A percentile compares a stretch with the other conserved stretches of the same genome.
Conservation (phyloP, 202 grass and related monocot genomes). For the Elaeis oleifera region DNA sequence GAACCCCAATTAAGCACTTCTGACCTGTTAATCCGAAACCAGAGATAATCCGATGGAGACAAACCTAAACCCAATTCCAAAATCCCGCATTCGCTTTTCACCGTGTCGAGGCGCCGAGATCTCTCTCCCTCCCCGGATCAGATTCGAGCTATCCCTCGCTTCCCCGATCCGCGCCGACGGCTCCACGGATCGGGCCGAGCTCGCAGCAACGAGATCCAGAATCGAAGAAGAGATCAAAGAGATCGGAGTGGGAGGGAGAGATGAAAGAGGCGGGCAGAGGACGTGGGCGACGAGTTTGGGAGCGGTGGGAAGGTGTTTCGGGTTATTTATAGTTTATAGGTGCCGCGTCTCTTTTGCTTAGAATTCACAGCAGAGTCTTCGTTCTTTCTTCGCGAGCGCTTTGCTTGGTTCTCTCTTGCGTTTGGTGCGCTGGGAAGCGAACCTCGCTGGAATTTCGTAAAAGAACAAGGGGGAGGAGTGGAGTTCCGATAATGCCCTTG, state of each 20-base stretch:
- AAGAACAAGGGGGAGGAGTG: too few species aligned
- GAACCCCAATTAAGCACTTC: too few species aligned
- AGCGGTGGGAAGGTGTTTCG: background rate
- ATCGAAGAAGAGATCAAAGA: background rate
- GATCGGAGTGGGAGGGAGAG: background rate
- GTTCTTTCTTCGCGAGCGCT: too few species aligned
- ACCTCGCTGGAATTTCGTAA: too few species aligned
- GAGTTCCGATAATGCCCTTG: too few species aligned
- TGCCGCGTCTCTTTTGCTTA: conserved; percentile 10
- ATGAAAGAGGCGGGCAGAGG: background rate
- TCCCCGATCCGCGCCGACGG: background rate
- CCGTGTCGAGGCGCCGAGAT: background rate
- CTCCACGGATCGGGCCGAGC: background rate
- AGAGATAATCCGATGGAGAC: background rate
- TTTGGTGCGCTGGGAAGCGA: too few species aligned
- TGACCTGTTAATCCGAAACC: too few species aligned
- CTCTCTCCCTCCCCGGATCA: background rate
- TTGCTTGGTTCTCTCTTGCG: too few species aligned
- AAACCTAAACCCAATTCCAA: background rate
- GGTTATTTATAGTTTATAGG: background rate
- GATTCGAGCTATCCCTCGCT: background rate
- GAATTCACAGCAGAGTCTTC: background rate
- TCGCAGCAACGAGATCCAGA: background rate
- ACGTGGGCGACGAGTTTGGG: background rate
- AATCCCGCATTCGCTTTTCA: background rate